Evolutionary conservation across 768 basidiomycete genomes (phyloP).

Genomic region (Suillus clintonianus): DNA sequence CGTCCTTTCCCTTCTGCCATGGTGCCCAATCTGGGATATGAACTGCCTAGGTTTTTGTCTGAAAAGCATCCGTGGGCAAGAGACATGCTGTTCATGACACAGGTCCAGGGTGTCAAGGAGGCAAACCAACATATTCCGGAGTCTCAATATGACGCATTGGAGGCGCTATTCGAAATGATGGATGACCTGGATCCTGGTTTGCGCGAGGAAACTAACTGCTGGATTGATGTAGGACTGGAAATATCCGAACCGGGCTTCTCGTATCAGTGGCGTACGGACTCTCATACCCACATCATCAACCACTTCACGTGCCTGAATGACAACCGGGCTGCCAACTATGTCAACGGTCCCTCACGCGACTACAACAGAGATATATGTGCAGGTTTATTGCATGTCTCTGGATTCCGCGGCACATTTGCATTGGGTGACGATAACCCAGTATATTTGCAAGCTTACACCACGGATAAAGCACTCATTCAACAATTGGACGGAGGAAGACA

Average conservation of each 20-base stretch:
- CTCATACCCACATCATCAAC: neutral
- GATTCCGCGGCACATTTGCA: constrained; percentile 29
- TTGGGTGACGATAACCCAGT: constrained; percentile 10
- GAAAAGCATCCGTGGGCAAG: neutral
- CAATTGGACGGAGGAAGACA: constrained; percentile 14
- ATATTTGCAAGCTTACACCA: constrained; percentile 35
- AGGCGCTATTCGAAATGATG: neutral
- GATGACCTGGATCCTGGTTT: neutral
- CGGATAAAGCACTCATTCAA: constrained; percentile 34
- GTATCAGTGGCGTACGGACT: constrained; percentile 1
- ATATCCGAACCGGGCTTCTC: neutral
- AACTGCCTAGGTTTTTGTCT: neutral
- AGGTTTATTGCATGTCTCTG: constrained; percentile 32
- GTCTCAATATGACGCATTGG: neutral
- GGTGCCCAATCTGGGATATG: neutral
- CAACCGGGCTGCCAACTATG: constrained; percentile 17
- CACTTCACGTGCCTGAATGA: neutral
- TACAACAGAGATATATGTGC: constrained; percentile 30
- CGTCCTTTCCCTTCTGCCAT: neutral
- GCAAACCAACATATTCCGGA: neutral
- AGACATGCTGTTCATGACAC: neutral
- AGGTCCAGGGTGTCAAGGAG: neutral
- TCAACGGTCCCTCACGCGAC: constrained; percentile 13
- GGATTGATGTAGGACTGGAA: neutral
- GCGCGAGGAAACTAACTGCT: neutral